Conservation (phyloP, 371 early-diverging fungal genomes). For the Rhizopus sp. region DNA sequence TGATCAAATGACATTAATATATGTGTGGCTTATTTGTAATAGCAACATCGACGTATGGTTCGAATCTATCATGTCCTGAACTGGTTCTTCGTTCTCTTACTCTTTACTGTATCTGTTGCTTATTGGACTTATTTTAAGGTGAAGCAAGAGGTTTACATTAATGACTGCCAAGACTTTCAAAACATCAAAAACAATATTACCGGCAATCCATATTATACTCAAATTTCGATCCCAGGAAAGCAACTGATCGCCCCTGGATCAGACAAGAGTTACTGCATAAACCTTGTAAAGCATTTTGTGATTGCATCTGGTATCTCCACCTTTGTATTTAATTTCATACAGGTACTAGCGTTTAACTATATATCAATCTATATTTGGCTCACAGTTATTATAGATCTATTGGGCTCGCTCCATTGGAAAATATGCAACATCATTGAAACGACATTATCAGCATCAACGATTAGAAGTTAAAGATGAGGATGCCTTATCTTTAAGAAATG, state of each 20-base stretch:
- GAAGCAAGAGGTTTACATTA: slow-evolving; percentile 32
- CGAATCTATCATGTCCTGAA: slow-evolving; percentile 38
- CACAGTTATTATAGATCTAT: slow-evolving; percentile 13
- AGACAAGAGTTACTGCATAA: slow-evolving; percentile 36
- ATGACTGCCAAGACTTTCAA: slow-evolving; percentile 33
- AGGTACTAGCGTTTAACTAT: slow-evolving; percentile 25
- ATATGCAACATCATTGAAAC: slow-evolving; percentile 24
- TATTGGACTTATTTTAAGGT: slow-evolving; percentile 42
- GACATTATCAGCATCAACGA: slow-evolving; percentile 18
- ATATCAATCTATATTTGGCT: background rate
- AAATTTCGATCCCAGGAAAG: slow-evolving; percentile 29
- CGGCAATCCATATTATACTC: slow-evolving; percentile 18
- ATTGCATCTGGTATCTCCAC: slow-evolving; percentile 34
- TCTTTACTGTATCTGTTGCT: slow-evolving; percentile 31
- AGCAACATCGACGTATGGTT: slow-evolving; percentile 36
- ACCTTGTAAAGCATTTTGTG: slow-evolving; percentile 21
- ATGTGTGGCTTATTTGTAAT: background rate
- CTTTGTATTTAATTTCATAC: slow-evolving; percentile 35
- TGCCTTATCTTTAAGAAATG: slow-evolving; percentile 10
- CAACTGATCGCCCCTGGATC: slow-evolving; percentile 36
- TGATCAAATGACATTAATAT: background rate
- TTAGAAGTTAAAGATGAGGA: slow-evolving; percentile 22
- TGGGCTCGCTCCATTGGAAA: slow-evolving; percentile 30
- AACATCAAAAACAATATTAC: slow-evolving; percentile 23
- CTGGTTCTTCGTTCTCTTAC: slow-evolving; percentile 41